Evolutionary conservation across 768 basidiomycete genomes (phyloP), one percentile per base, ranked within the genome.

Genomic region (Dendrothele bispora): DNA sequence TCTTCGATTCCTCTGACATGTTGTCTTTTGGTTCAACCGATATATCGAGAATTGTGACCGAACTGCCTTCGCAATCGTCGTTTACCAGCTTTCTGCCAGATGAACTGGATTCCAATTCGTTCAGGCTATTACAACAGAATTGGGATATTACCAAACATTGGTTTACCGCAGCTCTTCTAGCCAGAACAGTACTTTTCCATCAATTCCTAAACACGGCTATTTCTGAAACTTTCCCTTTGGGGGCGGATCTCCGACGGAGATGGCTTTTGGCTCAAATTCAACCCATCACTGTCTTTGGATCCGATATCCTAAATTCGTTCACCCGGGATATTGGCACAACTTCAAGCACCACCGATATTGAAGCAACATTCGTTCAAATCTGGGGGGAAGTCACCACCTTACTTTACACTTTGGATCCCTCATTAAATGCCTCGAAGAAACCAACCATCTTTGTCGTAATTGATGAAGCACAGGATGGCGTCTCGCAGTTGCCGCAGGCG

Each of bases 181-280:
- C 42, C 6, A 26, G 42, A n/a, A 25, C 30, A 7, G 18, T 43
- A 11, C 22, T 43, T 7, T 29, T 43, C 21, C 14, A 21, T 7
- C 11, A 11, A 8, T 43, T 25, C 21, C 42, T 43, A 8, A 18
- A 26, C 12, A 29, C 18, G 11, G 28, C 30, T 2, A 25, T n/a
- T 7, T 14, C 11, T 11, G 5, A 14, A 12, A 20, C 15, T 15
- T 12, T 29, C 15, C 22, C 20, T 12, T 18, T 18, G 5, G 25
- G 20, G 12, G 7, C 20, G 26, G 27, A 43, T 15, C 37, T 11
- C 37, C 8, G 18, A 20, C 22, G 30, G 30, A 12, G 22, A 18
- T 43, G 42, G 42, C 42, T 43, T 14, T 14, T 43, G 6, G 20
- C 30, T 14, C 42, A 43, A 26, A 21, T 43, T n/a, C 20, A 43